These are phyloP conservation scores for Penicillium taxi DNA, from an alignment of 495 filamentous ascomycete species.

Conservation along the genomic window DNA sequence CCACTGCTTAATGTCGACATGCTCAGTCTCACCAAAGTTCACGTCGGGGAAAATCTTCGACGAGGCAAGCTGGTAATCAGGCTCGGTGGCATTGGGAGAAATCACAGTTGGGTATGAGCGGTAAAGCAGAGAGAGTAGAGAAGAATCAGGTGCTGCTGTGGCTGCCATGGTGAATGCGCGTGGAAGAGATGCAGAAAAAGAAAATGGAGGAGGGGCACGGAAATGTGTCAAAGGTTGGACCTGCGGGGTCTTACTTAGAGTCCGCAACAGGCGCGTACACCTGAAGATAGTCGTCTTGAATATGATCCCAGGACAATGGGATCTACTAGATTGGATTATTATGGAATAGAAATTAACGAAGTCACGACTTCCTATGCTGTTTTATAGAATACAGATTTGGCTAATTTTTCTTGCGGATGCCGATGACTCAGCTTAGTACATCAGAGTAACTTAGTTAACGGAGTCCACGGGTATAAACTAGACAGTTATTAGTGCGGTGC, in stretches of 20 bases:
- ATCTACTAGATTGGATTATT: conserved; percentile 18
- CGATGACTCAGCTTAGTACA: conserved; percentile 12
- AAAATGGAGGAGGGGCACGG: conserved; percentile 33
- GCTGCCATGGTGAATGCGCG: conserved; percentile 41
- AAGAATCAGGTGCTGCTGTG: conserved; percentile 42
- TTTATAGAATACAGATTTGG: too few species aligned
- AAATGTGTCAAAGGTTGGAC: conserved; percentile 23
- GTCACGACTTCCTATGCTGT: too few species aligned
- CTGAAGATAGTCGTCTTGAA: conserved; percentile 26
- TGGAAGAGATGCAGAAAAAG: conserved; percentile 25
- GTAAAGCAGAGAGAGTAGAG: conserved; percentile 47
- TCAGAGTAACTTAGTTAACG: too few species aligned
- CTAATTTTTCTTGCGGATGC: not conserved
- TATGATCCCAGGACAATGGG: conserved; percentile 18
- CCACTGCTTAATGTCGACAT: conserved; percentile 83
- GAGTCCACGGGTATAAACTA: too few species aligned
- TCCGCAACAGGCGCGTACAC: conserved; percentile 26
- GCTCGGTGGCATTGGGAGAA: conserved; percentile 43
- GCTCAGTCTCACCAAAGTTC: conserved; percentile 66
- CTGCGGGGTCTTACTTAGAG: conserved; percentile 31
- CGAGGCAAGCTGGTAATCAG: conserved; percentile 42
- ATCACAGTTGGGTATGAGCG: conserved; percentile 44
- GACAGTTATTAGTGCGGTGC: too few species aligned
- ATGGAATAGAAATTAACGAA: too few species aligned
- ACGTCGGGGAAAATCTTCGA: conserved; percentile 56